These are phyloP conservation scores for Ophiocordyceps camponoti-rufipedis DNA, from an alignment of 2,329 filamentous ascomycete genomes.

Conservation along the genomic window DNA sequence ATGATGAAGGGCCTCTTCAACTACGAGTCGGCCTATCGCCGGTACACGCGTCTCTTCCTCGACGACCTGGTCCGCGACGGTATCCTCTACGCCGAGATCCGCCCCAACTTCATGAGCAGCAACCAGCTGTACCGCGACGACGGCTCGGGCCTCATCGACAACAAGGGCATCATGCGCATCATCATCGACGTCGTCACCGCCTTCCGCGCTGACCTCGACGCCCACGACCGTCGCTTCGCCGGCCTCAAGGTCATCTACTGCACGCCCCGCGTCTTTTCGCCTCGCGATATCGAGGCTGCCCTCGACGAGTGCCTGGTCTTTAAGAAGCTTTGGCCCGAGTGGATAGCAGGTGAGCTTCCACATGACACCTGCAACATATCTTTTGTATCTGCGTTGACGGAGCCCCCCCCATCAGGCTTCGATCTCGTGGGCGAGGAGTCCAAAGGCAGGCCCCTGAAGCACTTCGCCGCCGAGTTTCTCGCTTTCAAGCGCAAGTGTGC, in stretches of 20 bases:
- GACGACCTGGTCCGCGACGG: conserved; percentile 44
- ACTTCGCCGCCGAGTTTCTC: conserved; percentile 35
- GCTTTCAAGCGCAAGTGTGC: conserved; percentile 35
- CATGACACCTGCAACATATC: not conserved
- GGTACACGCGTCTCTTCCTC: conserved; percentile 41
- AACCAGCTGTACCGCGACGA: conserved; percentile 44
- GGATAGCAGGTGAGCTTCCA: conserved; percentile 40
- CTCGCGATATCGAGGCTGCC: conserved; percentile 26
- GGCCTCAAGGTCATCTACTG: conserved; percentile 57
- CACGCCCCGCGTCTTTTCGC: conserved; percentile 42
- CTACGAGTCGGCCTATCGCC: conserved; percentile 42
- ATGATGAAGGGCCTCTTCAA: conserved; percentile 59
- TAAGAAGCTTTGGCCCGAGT: conserved; percentile 34
- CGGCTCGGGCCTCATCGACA: conserved; percentile 31
- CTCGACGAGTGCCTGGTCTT: conserved; percentile 43
- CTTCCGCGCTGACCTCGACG: conserved; percentile 21
- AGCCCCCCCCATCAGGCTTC: conserved; percentile 28
- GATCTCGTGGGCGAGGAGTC: conserved; percentile 54
- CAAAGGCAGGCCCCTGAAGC: conserved; percentile 37
- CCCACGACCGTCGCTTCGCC: conserved; percentile 26
- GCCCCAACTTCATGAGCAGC: conserved; percentile 47
- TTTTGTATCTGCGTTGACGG: not conserved
- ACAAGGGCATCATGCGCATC: conserved; percentile 40
- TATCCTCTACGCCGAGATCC: conserved; percentile 54
- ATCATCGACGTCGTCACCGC: conserved; percentile 34